phyloP scores from a whole-genome alignment of 2,329 filamentous ascomycete species.

The Aspergillus calidoustus region DNA sequence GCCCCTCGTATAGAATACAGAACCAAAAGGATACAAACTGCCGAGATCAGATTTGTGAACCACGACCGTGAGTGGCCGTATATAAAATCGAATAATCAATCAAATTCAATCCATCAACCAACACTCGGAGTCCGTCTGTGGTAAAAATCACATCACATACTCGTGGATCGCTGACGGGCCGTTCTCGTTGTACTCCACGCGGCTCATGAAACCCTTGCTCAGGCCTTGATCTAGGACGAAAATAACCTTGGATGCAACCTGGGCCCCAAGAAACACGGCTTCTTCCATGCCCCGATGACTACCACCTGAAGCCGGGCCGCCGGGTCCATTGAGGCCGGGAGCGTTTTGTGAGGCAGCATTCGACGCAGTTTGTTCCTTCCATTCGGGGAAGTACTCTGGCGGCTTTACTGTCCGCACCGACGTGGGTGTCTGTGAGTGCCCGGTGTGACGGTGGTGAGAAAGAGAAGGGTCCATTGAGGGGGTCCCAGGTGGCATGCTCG shows the following conservation, averaged over 20 bases:
- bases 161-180: conserved; percentile 69
- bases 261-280: conserved; percentile 81
- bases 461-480: conserved; percentile 40
- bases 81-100: conserved; percentile 9
- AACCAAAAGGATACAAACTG: conserved; percentile 16
- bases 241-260: conserved; percentile 78
- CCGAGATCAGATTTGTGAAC: not conserved
- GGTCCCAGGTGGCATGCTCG: conserved; percentile 40
- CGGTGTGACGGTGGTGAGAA: conserved; percentile 60
- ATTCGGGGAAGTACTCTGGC: conserved; percentile 87
- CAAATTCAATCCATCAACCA: not conserved
- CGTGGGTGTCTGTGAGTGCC: conserved; percentile 77
- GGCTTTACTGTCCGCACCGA: conserved; percentile 77
- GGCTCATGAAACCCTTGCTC: conserved; percentile 70
- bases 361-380: conserved; percentile 70
- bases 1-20: conserved; percentile 30
- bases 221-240: conserved; percentile 71
- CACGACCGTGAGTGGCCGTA: not conserved
- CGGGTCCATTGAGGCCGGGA: conserved; percentile 49
- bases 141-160: conserved; percentile 41
- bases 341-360: conserved; percentile 36
- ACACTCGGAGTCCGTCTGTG: not conserved
- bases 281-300: conserved; percentile 68
- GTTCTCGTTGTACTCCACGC: conserved; percentile 70
- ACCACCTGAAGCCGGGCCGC: conserved; percentile 28